These are phyloP conservation scores for Radiomyces spectabilis DNA, from an alignment of 192 early-diverging fungal genomes.

Conservation along the genomic window DNA sequence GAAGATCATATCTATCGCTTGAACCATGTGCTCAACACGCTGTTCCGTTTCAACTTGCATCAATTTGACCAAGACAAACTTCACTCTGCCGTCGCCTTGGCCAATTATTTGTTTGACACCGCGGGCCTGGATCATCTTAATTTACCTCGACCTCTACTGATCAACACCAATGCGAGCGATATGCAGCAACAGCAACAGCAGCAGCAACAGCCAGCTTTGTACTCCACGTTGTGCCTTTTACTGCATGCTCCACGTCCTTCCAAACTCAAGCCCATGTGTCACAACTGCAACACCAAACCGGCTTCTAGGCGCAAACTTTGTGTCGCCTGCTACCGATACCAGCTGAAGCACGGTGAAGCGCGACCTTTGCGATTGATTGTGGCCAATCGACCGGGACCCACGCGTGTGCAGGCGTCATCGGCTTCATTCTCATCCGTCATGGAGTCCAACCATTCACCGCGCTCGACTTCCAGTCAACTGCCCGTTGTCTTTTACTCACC, in stretches of 20 bases:
- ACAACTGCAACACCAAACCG: constrained; percentile 22
- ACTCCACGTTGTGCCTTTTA: constrained; percentile 6
- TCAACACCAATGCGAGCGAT: not conserved
- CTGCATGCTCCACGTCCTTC: constrained; percentile 15
- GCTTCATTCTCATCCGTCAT: not conserved
- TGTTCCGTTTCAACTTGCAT: constrained; percentile 13
- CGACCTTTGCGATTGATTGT: constrained; percentile 18
- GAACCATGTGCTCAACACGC: constrained; percentile 15
- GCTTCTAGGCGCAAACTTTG: constrained; percentile 19
- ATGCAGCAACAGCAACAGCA: not conserved
- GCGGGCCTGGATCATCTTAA: not conserved
- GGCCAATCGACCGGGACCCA: constrained; percentile 11
- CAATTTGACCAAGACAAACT: not conserved
- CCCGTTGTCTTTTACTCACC: constrained; percentile 8
- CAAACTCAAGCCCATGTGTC: constrained; percentile 20
- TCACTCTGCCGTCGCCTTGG: not conserved
- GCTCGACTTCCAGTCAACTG: no score
- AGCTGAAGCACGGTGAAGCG: constrained; percentile 20
- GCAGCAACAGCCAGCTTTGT: constrained; percentile 2
- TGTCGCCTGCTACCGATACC: constrained; percentile 28
- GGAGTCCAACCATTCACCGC: not conserved
- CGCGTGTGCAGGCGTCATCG: not conserved
- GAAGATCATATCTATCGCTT: constrained; percentile 15
- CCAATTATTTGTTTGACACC: constrained; percentile 7
- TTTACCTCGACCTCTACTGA: constrained; percentile 1